Evolutionary conservation across 306 rosid species (phyloP).

Genomic region (Lathyrus oleraceus): DNA sequence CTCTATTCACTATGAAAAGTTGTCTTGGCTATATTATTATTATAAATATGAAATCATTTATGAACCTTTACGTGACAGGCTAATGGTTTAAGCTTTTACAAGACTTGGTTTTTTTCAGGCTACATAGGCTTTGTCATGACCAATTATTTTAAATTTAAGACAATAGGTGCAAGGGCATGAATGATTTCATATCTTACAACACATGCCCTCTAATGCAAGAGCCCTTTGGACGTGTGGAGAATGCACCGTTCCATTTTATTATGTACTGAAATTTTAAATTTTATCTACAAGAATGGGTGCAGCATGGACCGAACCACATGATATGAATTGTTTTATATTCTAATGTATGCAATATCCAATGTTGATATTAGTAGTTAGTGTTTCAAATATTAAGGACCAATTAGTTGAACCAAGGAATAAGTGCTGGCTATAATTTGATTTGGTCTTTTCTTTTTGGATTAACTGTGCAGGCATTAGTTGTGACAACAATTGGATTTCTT

Average conservation of each 20-base stretch:
- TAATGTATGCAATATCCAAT: not conserved
- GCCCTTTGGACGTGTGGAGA: constrained; percentile 4
- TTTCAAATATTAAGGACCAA: not conserved
- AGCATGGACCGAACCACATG: not conserved
- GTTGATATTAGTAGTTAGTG: not conserved
- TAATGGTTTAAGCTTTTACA: not conserved
- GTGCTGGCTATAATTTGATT: constrained; percentile 11
- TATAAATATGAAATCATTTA: constrained; percentile 10
- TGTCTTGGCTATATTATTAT: not conserved
- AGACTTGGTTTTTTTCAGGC: constrained; percentile 10
- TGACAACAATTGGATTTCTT: constrained; percentile 83
- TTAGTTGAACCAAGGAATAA: not conserved
- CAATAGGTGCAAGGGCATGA: constrained; percentile 5
- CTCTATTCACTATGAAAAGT: constrained; percentile 10
- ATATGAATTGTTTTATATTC: constrained; percentile 1
- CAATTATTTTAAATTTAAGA: not conserved
- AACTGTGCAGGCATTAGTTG: constrained; percentile 50
- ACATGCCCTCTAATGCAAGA: not conserved
- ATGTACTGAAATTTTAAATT: constrained; percentile 12
- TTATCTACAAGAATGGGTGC: not conserved
- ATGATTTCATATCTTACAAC: constrained; percentile 2
- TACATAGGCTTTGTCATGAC: constrained; percentile 21
- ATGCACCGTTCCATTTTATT: not conserved
- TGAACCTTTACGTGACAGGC: constrained; percentile 3
- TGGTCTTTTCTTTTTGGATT: constrained; percentile 15